A percentile compares a stretch with the other conserved stretches of the same genome.
Evolutionary conservation across 108 stramenopile species (phyloP).

Genomic region (Stephanodiscus triporus): DNA sequence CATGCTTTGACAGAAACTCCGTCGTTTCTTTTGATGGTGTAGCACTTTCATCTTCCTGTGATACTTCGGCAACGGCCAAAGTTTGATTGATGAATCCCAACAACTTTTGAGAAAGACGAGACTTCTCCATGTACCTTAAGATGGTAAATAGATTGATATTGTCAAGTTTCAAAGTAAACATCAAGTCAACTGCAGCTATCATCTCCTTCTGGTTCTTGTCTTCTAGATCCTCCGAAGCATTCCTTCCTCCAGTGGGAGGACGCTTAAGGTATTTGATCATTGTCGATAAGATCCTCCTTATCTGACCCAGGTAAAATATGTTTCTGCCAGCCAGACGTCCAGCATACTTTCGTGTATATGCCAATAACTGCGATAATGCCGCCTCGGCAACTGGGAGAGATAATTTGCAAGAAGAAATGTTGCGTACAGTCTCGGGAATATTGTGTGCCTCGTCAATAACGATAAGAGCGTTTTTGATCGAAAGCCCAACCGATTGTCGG

Average conservation of each 20-base stretch:
- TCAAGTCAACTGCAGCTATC: slow-evolving; percentile 78
- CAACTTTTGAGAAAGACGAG: slow-evolving; percentile 88
- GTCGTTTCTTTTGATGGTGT: slow-evolving; percentile 1
- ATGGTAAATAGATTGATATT: slow-evolving; percentile 94
- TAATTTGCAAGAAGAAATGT: slow-evolving; percentile 57
- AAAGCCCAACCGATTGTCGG: slow-evolving; percentile 79
- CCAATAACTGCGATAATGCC: slow-evolving; percentile 60
- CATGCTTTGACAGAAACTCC: slow-evolving; percentile 66
- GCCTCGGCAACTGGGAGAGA: slow-evolving; percentile 51
- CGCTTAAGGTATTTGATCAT: slow-evolving; percentile 57
- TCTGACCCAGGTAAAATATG: slow-evolving; percentile 82
- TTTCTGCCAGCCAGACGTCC: slow-evolving; percentile 70
- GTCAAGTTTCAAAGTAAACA: slow-evolving; percentile 81
- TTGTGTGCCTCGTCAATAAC: slow-evolving; percentile 99
- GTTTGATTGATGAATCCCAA: slow-evolving; percentile 72
- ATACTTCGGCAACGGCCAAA: slow-evolving; percentile 7
- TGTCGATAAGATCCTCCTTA: slow-evolving; percentile 70
- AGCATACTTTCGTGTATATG: slow-evolving; percentile 61
- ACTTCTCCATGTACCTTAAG: slow-evolving; percentile 81
- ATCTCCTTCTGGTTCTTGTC: slow-evolving; percentile 48
- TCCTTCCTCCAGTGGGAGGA: slow-evolving; percentile 18
- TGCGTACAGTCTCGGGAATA: slow-evolving; percentile 82
- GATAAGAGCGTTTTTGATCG: slow-evolving; percentile 77
- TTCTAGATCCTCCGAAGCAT: slow-evolving; percentile 11
- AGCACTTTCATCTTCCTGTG: neutral